Base-by-base conservation (phyloP, 192 early-diverging fungal species). In the Piromyces finnis region DNA sequence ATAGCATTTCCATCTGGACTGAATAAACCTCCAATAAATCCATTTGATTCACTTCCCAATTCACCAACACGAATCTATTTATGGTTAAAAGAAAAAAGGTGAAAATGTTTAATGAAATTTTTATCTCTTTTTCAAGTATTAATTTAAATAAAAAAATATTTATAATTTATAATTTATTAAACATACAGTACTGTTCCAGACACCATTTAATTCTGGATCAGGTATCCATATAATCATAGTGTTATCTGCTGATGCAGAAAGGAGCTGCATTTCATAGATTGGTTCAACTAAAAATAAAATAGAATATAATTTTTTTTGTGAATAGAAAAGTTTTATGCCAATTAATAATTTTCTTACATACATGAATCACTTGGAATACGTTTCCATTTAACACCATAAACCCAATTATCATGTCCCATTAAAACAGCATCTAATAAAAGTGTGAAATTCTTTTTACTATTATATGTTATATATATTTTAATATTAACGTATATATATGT, bases 391-490 rank as follows among this genome's bases (percentile, higher is more conserved):
- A 94, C 91, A 36, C 90, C 90, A 84, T 94, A 92, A 28, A 98
- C 94, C 96, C 96, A 97, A 81, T 95, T 96, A 81, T 99, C 97
- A 84, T 99, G 97, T 0, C 94, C 96, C 83, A 95, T 86, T n/a
- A 99, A 86, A 26, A 99, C 88, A 9, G 96, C 91, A 84, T 99
- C 96, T 81, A 97, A 91, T 84, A 94, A 90, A 39, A 95, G 87
- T 18, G 84, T 83, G 78, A 82, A 88, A 29, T 79, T 84, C 29
- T 78, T 39, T 41, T 82, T 84, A 14, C 77, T 83, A n/a, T 3
- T 13, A 35, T 51, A 5, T 29, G 14, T 26, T 79, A 28, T 30
- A 28, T 28, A 29, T 30, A 32, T 28, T 28, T 79, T 4, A 28
- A 79, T 51, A 32, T 32, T 32, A 32, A 32, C 30, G 3, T 32